A percentile compares a stretch with the other conserved stretches of the same genome.
These are phyloP conservation scores for Populus davidiana DNA, from an alignment of 345 rosid genomes.

Conservation along the genomic window DNA sequence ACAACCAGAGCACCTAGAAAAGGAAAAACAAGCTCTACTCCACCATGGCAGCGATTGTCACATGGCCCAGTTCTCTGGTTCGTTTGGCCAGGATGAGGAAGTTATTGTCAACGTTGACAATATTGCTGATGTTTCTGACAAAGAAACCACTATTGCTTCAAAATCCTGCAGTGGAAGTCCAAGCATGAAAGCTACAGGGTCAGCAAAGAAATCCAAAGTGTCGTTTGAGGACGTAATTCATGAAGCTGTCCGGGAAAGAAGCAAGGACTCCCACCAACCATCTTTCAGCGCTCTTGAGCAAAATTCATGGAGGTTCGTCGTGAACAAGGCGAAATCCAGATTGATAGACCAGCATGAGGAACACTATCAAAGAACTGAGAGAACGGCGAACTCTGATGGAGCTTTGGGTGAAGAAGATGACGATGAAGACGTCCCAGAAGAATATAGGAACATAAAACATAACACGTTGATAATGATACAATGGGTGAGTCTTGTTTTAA, in stretches of 20 bases:
- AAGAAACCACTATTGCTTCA: slow-evolving; percentile 19
- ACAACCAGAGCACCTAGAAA: slow-evolving; percentile 14
- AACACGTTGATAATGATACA: slow-evolving; percentile 26
- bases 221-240: slow-evolving; percentile 30
- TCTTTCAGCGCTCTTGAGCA: slow-evolving; percentile 1
- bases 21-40: slow-evolving; percentile 22
- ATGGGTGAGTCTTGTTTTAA: slow-evolving; percentile 28
- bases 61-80: slow-evolving; percentile 4
- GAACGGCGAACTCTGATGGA: slow-evolving; percentile 6
- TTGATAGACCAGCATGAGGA: slow-evolving; percentile 41
- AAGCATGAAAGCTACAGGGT: background rate
- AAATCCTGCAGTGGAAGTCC: slow-evolving; percentile 10
- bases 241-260: slow-evolving; percentile 26
- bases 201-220: slow-evolving; percentile 19
- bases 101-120: slow-evolving; percentile 27
- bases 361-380: slow-evolving; percentile 7
- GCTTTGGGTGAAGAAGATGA: slow-evolving; percentile 17
- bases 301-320: slow-evolving; percentile 32
- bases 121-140: background rate
- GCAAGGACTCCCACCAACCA: slow-evolving; percentile 13
- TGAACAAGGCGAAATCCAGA: slow-evolving; percentile 43
- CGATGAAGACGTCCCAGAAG: slow-evolving; percentile 36
- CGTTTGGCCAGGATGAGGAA: slow-evolving; percentile 16
- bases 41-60: slow-evolving; percentile 2
- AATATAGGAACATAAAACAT: slow-evolving; percentile 16